Percentiles rank a stretch among this genome's conserved stretches.
These are phyloP conservation scores for Nepenthes mirabilis DNA, from an alignment of 148 eudicot genomes.

Conservation along the genomic window DNA sequence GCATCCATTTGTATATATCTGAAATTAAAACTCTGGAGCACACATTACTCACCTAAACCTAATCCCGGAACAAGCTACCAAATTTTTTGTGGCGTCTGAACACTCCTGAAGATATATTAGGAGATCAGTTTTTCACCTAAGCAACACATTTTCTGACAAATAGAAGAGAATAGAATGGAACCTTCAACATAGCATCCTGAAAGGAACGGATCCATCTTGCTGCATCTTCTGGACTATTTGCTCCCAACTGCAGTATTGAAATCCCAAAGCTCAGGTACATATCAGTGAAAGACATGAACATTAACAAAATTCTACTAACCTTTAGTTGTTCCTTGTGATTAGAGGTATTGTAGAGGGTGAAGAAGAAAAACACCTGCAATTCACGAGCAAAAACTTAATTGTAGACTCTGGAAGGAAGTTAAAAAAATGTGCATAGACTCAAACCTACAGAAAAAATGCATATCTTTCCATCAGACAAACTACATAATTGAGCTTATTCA, in stretches of 20 bases:
- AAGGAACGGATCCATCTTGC: constrained; percentile 56
- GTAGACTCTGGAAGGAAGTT: background rate
- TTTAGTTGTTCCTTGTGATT: constrained; percentile 58
- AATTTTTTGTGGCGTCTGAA: constrained; percentile 22
- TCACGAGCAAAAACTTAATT: constrained; percentile 5
- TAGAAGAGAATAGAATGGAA: background rate
- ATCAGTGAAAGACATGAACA: background rate
- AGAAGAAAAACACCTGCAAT: constrained; percentile 52
- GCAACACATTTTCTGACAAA: background rate
- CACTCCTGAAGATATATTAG: constrained; percentile 7
- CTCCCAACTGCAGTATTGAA: constrained; percentile 40
- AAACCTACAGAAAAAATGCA: background rate
- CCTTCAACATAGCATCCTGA: constrained; percentile 32
- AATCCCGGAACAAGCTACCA: constrained; percentile 19
- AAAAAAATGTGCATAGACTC: background rate
- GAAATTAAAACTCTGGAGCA: background rate
- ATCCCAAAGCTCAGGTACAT: background rate
- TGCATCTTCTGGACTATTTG: constrained; percentile 60
- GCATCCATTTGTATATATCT: background rate
- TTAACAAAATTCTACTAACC: constrained; percentile 26
- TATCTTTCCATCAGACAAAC: background rate
- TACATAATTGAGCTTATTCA: background rate
- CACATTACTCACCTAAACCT: constrained; percentile 44
- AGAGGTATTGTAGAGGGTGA: constrained; percentile 51
- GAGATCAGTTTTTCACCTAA: background rate